Evolutionary conservation across 495 filamentous ascomycete genomes (phyloP), one percentile per base, ranked within the genome.

Genomic region (Letharia lupina): DNA sequence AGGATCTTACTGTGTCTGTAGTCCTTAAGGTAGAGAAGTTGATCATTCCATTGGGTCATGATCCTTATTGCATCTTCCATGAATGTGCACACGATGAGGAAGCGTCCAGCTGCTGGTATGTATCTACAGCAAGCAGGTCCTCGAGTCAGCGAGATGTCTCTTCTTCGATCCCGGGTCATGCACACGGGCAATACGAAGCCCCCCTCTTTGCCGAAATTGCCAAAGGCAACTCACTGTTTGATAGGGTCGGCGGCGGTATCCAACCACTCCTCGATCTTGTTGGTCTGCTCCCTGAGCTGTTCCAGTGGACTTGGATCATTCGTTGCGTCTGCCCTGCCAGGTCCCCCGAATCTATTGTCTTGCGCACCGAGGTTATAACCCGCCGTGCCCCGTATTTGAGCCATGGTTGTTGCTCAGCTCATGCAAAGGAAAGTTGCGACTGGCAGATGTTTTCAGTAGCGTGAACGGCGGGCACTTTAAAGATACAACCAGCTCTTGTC

Each of bases 11-110:
- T 97, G 75, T 91, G 86, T 71, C 95, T 84, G 80, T 95, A 97
- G 71, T 96, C 91, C 74, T 89, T 87, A 58, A 98, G 87, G 73
- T 97, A 98, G 39, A 89, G 77, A 42, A 98, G 86, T 82, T 98
- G 94, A 77, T 98, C 94, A 75, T 73, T 87, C 94, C 94, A 98
- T 87, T 98, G 94, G 68, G 95, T 98, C 73, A 98, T 81, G 74
- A 98, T 98, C 75, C 94, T 85, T 50, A 98, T 79, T 42, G 93
- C 90, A 80, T 98, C 94, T 78, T 98, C 94, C 67, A 98, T 83
- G 81, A 98, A 98, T 68, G 94, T 98, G 65, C 97, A 94, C 40
- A 98, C 94, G 70, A 98, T 98, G 70, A 98, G 80, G 78, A 98
- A 98, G 56, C 94, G 90, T 48, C 94, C 94, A 77, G 98, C 93